Conservation (phyloP, 1,139 yeast genomes). For the Hansenula lynferdii region DNA sequence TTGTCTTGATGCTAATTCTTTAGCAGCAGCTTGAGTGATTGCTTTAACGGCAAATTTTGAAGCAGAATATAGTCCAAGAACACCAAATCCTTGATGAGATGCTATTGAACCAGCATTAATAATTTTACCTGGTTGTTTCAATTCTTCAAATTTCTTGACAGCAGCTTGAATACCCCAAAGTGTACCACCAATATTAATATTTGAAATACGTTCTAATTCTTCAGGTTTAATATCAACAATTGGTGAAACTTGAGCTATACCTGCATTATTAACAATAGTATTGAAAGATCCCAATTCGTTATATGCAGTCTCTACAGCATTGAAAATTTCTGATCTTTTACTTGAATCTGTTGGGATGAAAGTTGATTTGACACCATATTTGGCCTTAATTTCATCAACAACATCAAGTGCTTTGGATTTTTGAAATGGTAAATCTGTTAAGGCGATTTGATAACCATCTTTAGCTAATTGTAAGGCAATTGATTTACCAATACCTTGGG, state of each 20-base stretch:
- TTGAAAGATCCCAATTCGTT: constrained; percentile 26
- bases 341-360: constrained; percentile 25
- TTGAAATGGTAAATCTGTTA: constrained; percentile 24
- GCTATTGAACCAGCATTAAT: constrained; percentile 27
- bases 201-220: constrained; percentile 17
- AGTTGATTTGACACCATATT: constrained; percentile 14
- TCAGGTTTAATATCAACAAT: constrained; percentile 22
- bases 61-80: constrained; percentile 23
- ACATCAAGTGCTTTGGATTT: constrained; percentile 16
- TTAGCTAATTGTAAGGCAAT: constrained; percentile 19
- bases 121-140: constrained; percentile 24
- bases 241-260: constrained; percentile 22
- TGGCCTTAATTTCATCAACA: constrained; percentile 14
- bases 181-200: constrained; percentile 27
- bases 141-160: constrained; percentile 22
- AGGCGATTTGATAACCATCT: constrained; percentile 22
- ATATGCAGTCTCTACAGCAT: constrained; percentile 23
- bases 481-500: constrained; percentile 21
- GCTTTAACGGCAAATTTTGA: constrained; percentile 27
- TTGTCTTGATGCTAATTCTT: constrained; percentile 22
- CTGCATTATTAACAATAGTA: constrained; percentile 30
- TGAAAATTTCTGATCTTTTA: constrained; percentile 19
- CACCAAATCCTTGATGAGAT: constrained; percentile 19
- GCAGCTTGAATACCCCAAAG: constrained; percentile 31
- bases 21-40: constrained; percentile 27